phyloP scores from a whole-genome alignment of 148 eudicot species.

The Spergularia marina region DNA sequence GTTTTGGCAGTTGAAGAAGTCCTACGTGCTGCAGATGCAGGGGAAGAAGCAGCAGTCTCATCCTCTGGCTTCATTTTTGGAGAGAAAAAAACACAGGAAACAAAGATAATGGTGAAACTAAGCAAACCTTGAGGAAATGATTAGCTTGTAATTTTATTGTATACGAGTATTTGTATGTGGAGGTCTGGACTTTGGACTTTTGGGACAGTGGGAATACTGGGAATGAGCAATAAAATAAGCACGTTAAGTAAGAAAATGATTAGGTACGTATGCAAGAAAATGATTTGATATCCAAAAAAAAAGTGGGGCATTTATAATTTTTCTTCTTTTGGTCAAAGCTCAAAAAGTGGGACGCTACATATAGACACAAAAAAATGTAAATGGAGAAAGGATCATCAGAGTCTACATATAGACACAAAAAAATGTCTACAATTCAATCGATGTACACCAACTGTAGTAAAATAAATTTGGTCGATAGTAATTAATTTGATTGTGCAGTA shows the following conservation, averaged over 20 bases:
- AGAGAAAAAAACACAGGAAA: neutral
- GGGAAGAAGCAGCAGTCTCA: neutral
- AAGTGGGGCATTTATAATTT: neutral
- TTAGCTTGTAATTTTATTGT: too few relatives aligned
- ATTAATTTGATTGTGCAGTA: too few relatives aligned
- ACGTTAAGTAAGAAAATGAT: neutral
- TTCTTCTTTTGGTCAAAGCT: neutral
- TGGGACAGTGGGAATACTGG: neutral
- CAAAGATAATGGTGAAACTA: neutral
- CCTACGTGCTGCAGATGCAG: neutral
- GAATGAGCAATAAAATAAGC: too few relatives aligned
- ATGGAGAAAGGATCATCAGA: too few relatives aligned
- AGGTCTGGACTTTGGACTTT: too few relatives aligned
- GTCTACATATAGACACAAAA: too few relatives aligned
- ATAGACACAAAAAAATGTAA: too few relatives aligned
- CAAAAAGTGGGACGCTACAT: slow-evolving; percentile 5
- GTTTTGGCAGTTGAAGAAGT: neutral
- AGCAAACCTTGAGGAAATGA: neutral
- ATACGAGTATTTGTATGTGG: too few relatives aligned
- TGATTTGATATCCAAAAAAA: neutral
- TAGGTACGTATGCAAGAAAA: too few relatives aligned
- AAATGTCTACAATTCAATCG: too few relatives aligned
- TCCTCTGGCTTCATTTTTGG: slow-evolving; percentile 11
- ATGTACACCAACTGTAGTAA: too few relatives aligned
- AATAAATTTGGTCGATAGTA: too few relatives aligned